phyloP scores from a whole-genome alignment of 768 basidiomycete genomes.

The Crucibulum laeve region DNA sequence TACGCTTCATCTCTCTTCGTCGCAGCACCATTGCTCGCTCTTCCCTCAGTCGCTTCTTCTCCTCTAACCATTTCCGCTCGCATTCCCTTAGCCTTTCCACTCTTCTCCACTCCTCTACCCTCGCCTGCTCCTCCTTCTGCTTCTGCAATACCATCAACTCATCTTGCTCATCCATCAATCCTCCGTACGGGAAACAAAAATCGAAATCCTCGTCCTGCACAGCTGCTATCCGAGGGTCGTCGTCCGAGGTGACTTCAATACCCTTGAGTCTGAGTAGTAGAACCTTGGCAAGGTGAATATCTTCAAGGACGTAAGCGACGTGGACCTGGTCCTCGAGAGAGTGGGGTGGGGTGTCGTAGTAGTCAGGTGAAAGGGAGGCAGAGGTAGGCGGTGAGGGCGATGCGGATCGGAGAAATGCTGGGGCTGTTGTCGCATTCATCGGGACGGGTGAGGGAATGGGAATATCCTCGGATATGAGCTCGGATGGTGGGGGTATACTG shows the following conservation, averaged over 20 bases:
- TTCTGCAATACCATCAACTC: slow-evolving; percentile 31
- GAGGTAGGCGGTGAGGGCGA: slow-evolving; percentile 23
- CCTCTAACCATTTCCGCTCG: slow-evolving; percentile 44
- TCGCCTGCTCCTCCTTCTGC: slow-evolving; percentile 31
- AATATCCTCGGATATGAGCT: slow-evolving; percentile 2
- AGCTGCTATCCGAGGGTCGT: slow-evolving; percentile 59
- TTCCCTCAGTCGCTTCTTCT: slow-evolving; percentile 36
- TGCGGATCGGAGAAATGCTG: slow-evolving; percentile 18
- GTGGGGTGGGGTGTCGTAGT: slow-evolving; percentile 41
- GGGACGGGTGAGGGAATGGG: slow-evolving; percentile 19
- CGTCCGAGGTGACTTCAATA: slow-evolving; percentile 52
- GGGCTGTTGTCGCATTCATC: slow-evolving; percentile 12
- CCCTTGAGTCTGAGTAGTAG: slow-evolving; percentile 61
- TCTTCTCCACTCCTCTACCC: slow-evolving; percentile 30
- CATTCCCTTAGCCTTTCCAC: slow-evolving; percentile 38
- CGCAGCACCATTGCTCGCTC: slow-evolving; percentile 29
- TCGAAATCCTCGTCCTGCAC: slow-evolving; percentile 54
- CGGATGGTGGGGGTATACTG: background rate
- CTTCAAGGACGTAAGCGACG: slow-evolving; percentile 61
- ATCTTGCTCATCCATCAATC: slow-evolving; percentile 37
- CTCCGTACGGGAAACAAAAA: slow-evolving; percentile 38
- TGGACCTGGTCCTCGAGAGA: slow-evolving; percentile 64
- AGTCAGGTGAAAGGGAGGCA: slow-evolving; percentile 30
- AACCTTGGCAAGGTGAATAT: slow-evolving; percentile 63
- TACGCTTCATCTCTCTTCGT: slow-evolving; percentile 22